Evolutionary conservation across 331 rosid genomes (phyloP), one percentile per base, ranked within the genome.

Genomic region (Quercus tomentella): DNA sequence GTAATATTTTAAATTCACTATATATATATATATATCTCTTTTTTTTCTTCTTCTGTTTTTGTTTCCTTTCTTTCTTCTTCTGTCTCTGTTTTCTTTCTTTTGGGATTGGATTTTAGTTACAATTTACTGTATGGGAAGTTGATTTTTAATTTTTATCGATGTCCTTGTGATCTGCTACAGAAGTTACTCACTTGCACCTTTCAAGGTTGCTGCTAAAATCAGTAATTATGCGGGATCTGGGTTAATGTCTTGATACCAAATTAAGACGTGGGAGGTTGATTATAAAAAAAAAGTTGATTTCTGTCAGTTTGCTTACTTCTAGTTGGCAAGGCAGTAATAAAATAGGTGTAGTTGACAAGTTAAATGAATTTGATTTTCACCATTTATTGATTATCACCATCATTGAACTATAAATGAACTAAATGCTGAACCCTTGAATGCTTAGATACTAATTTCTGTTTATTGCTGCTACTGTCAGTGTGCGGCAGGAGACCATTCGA

Each of bases 401-500:
- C 54, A 49, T 17, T 49, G 16, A 3, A 49, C 54, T 49, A 49
- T 49, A 0, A 49, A 70, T 60, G 21, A 22, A 18, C 28, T 30
- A 31, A 57, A 76, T 23, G 14, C 62, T 70, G 75, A 57, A 79
- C 61, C 70, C 57, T 70, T 73, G 54, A 49, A 49, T 49, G 17
- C 5, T 3, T 12, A 49, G 54, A 49, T 76, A 56, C 70, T 88
- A 77, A 87, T 77, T 63, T 10, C 73, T 51, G 52, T 76, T 73
- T 62, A 67, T 73, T 77, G 68, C 28, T 83, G 52, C 20, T 69
- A 57, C 35, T 76, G 51, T 77, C 86, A 95, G 99, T 56, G 86
- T 37, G 76, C 85, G 98, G 84, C 87, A 61, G 33, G 97, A 90
- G 89, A 91, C 97, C 1, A 77, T 91, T 77, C 89, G 88, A 74